A percentile compares a stretch with the other conserved stretches of the same genome.
These are phyloP conservation scores for Chrysoporthe austroafricana DNA, from an alignment of 2,329 filamentous ascomycete species.

Conservation along the genomic window DNA sequence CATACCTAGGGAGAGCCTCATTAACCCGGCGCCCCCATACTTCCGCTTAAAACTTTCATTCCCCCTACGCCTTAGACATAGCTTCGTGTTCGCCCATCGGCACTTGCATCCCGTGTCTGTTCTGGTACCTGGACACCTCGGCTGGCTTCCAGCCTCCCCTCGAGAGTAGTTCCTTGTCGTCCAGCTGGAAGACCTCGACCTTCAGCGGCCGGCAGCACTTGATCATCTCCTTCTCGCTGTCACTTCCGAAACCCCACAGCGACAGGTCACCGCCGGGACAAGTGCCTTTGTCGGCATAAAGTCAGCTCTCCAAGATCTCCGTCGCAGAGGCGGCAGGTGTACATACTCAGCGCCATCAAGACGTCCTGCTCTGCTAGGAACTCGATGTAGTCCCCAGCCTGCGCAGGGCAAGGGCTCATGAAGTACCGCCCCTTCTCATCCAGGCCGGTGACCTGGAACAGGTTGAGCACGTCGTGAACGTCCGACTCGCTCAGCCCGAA, in stretches of 20 bases:
- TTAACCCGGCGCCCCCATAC: too few species aligned
- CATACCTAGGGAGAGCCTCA: too few species aligned
- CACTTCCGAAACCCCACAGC: conserved; percentile 77
- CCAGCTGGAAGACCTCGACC: conserved; percentile 71
- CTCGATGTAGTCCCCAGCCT: conserved; percentile 65
- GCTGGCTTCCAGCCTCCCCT: conserved; percentile 65
- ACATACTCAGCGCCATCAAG: conserved; percentile 60
- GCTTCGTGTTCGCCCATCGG: conserved; percentile 26
- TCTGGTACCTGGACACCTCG: conserved; percentile 62
- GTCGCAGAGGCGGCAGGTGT: neutral
- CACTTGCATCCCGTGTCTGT: conserved; percentile 65
- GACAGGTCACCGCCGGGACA: conserved; percentile 83
- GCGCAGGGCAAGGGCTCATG: conserved; percentile 67
- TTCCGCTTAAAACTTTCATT: neutral
- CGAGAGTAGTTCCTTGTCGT: conserved; percentile 55
- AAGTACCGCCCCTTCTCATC: conserved; percentile 75
- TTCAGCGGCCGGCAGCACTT: conserved; percentile 74
- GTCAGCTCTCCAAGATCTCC: conserved; percentile 39
- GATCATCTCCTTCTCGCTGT: conserved; percentile 68
- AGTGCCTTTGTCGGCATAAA: conserved; percentile 51
- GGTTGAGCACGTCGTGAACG: conserved; percentile 83
- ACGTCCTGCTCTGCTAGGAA: conserved; percentile 82
- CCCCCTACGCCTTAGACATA: neutral
- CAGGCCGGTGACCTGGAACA: conserved; percentile 83
- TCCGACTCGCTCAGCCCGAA: conserved; percentile 72